Evolutionary conservation across 2,329 filamentous ascomycete genomes (phyloP), one percentile per base, ranked within the genome.

Genomic region (Aplosporella prunicola): DNA sequence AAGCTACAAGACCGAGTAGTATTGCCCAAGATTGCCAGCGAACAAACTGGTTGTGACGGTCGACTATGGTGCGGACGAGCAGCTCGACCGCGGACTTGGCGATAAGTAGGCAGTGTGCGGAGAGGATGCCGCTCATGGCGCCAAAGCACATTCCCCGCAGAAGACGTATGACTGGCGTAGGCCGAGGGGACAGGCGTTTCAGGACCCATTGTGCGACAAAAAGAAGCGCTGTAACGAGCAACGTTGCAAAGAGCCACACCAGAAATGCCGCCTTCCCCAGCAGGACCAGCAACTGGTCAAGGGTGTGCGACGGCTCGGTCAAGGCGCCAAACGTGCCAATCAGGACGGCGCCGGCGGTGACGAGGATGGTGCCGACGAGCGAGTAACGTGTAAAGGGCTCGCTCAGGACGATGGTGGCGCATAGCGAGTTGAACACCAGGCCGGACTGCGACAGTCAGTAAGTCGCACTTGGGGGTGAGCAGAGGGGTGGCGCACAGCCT

Each of bases 341-440:
- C 44, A 98, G 64, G 5, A 93, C 68, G n/a, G 91, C 91, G 37
- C 91, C 91, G 15, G 69, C 70, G 45, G 85, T 89, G 27, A 96
- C 91, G 33, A 98, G 74, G 35, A 91, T 51, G 2, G 91, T 98
- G 24, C 91, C 91, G 52, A 84, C 75, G 24, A 93, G 71, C n/a
- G 89, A 95, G 73, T 87, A 93, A 57, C 75, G 76, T 35, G 91
- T 96, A 62, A 96, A 98, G 4, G 88, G 85, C 62, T 98, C 89
- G 53, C 82, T 80, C 32, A 98, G 74, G 52, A 96, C 85, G 40
- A 96, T 66, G 29, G 87, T 93, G 44, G 91, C 91, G 70, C 93
- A 94, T 60, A 96, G 86, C 40, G 89, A 94, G 68, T 98, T 98
- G 71, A 98, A 98, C 44, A 98, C 91, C 39, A 98, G 72, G 29